phyloP scores from a whole-genome alignment of 2,329 filamentous ascomycete genomes.

The Graphilbum ipis-grandicollis region DNA sequence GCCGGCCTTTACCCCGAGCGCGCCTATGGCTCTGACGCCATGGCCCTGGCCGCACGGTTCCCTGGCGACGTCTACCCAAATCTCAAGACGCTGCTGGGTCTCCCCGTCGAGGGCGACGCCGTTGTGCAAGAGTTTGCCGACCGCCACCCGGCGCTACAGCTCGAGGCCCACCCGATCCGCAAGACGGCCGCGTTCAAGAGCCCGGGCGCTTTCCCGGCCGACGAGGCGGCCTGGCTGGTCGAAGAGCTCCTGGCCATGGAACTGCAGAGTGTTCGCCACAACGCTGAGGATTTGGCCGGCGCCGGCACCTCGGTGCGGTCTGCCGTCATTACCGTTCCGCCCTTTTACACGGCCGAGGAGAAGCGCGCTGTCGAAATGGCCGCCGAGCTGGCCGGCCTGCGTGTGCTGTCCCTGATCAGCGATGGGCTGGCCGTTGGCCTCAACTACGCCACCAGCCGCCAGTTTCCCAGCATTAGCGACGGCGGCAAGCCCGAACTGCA shows the following conservation, averaged over 20 bases:
- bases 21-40: slow-evolving; percentile 79
- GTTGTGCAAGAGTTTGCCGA: slow-evolving; percentile 52
- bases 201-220: slow-evolving; percentile 38
- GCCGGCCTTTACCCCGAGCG: slow-evolving; percentile 65
- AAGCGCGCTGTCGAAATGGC: slow-evolving; percentile 72
- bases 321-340: slow-evolving; percentile 73
- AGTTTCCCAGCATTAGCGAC: slow-evolving; percentile 70
- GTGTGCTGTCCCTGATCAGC: slow-evolving; percentile 68
- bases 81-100: slow-evolving; percentile 75
- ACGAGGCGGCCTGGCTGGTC: slow-evolving; percentile 55
- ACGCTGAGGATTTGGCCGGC: slow-evolving; percentile 71
- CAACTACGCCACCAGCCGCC: slow-evolving; percentile 84
- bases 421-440: slow-evolving; percentile 85
- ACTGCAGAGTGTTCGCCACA: slow-evolving; percentile 75
- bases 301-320: slow-evolving; percentile 59
- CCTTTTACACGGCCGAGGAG: slow-evolving; percentile 83
- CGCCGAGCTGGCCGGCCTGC: slow-evolving; percentile 73
- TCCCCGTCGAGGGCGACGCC: slow-evolving; percentile 39
- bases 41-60: slow-evolving; percentile 73
- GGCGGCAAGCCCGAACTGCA: slow-evolving; percentile 81
- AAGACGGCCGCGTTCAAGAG: slow-evolving; percentile 73
- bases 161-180: slow-evolving; percentile 41
- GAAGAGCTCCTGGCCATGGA: slow-evolving; percentile 96
- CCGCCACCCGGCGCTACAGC: slow-evolving; percentile 61
- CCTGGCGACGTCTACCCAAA: slow-evolving; percentile 91